phyloP scores from a whole-genome alignment of 805 yeast genomes.

The Yarrowia deformans region DNA sequence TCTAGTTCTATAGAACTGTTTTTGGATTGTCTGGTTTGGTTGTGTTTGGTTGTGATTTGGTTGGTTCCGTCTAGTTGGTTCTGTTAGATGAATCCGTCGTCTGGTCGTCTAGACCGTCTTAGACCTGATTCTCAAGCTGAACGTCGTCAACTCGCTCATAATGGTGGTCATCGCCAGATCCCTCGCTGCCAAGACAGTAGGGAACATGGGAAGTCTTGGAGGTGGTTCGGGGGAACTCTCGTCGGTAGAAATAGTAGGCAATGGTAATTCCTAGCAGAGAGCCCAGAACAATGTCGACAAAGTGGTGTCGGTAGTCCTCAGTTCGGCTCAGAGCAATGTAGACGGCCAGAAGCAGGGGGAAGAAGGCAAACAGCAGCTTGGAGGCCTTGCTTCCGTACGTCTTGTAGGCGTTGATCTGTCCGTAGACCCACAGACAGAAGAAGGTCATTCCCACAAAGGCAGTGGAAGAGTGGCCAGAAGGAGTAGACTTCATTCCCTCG shows the following conservation, averaged over 20 bases:
- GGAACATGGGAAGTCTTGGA: slow-evolving; percentile 32
- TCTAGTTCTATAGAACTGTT: background rate
- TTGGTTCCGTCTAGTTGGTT: background rate
- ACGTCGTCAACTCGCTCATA: slow-evolving; percentile 37
- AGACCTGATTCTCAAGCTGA: slow-evolving; percentile 35
- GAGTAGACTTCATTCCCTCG: slow-evolving; percentile 65
- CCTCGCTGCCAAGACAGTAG: slow-evolving; percentile 32
- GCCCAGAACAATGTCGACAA: slow-evolving; percentile 82
- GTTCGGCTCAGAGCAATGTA: slow-evolving; percentile 86
- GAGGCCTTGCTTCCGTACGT: slow-evolving; percentile 26
- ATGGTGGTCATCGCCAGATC: slow-evolving; percentile 26
- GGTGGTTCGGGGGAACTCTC: slow-evolving; percentile 34
- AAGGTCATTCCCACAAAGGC: slow-evolving; percentile 61
- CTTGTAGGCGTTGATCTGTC: slow-evolving; percentile 49
- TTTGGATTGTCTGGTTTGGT: too few relatives aligned
- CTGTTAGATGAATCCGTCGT: too few relatives aligned
- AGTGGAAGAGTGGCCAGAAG: slow-evolving; percentile 64
- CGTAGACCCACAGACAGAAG: slow-evolving; percentile 58
- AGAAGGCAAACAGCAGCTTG: slow-evolving; percentile 31
- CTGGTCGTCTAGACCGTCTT: background rate
- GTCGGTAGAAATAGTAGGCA: slow-evolving; percentile 62
- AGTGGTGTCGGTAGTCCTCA: slow-evolving; percentile 91
- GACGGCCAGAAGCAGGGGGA: slow-evolving; percentile 64
- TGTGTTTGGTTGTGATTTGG: too few relatives aligned
- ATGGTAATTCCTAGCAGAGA: slow-evolving; percentile 66